Base-by-base conservation (phyloP, 306 rosid genomes). In the Amphicarpaea edgeworthii region DNA sequence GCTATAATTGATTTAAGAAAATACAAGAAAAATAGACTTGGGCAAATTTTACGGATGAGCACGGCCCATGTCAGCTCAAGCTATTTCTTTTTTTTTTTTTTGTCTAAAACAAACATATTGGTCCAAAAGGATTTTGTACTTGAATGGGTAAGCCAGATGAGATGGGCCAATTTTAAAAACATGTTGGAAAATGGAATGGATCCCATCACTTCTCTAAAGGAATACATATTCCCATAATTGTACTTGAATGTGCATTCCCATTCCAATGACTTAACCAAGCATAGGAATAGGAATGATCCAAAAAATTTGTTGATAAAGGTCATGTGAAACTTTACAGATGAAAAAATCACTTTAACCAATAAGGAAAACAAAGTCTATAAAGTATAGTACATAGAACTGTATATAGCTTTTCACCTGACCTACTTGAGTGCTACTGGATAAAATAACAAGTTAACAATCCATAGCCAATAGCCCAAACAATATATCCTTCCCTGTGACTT, bases 381-480 rank as follows among this genome's bases (percentile, higher is more conserved):
- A 7, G 28, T 72, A 72, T n/a, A 28, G 32, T 17, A 60, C 5
- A 34, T 20, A 8, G 15, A 68, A 59, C n/a, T 47, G 17, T 24
- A 15, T 28, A 68, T 21, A 23, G 53, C 55, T 37, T 12, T 45
- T 38, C 16, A 67, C 55, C 63, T 16, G 28, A 59, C 59, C 57
- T 24, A 47, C 40, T 1, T 68, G 47, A n/a, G 61, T 57, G 70
- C 57, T 26, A 69, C 50, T 5, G 59, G 32, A 59, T 28, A 37
- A 26, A 46, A 30, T 28, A 75, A 54, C 1, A 23, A 68, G 45
- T 61, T 32, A 30, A 28, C 14, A 19, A 38, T 8, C 69, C 69
- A 63, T 63, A 38, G 32, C 53, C 68, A 62, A 43, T 20, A 61
- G 68, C 77, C 59, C 30, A 45, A 23, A 61, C 49, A 40, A 54